Percentiles rank a stretch among this genome's conserved stretches.
Conservation (phyloP, 139 green algal species). For the Picochlorum sp. region DNA sequence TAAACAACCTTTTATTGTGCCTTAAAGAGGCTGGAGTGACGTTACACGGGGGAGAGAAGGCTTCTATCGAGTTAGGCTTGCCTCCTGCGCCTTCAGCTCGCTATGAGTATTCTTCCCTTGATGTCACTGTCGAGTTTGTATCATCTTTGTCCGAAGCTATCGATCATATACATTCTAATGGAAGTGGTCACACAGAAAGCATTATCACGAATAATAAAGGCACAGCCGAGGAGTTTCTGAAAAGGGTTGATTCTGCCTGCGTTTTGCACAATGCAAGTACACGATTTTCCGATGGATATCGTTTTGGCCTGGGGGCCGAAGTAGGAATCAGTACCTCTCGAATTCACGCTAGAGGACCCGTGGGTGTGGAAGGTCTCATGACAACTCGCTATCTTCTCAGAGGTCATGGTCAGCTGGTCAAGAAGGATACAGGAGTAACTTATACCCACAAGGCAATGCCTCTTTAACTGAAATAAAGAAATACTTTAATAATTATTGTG, state of each 20-base stretch:
- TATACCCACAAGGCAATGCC: constrained; percentile 76
- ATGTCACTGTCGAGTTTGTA: constrained; percentile 84
- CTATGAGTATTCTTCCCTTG: constrained; percentile 81
- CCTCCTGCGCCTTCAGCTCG: constrained; percentile 36
- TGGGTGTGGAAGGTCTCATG: constrained; percentile 96
- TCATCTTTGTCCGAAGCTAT: constrained; percentile 64
- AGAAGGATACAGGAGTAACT: constrained; percentile 80
- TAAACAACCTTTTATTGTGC: constrained; percentile 34
- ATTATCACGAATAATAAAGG: constrained; percentile 56
- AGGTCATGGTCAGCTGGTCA: constrained; percentile 71
- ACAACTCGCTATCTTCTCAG: constrained; percentile 86
- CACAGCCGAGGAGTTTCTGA: constrained; percentile 74
- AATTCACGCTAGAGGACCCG: constrained; percentile 94
- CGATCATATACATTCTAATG: constrained; percentile 84
- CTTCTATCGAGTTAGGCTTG: constrained; percentile 27
- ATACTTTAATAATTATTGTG: neutral
- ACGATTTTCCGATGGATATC: constrained; percentile 91
- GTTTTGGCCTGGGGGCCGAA: constrained; percentile 90
- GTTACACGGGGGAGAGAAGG: constrained; percentile 43
- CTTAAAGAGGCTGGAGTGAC: constrained; percentile 43
- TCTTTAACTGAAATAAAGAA: neutral
- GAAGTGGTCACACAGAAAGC: constrained; percentile 74
- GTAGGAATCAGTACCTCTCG: constrained; percentile 93
- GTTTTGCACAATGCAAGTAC: constrained; percentile 93
- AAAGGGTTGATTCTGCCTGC: constrained; percentile 80